Percentiles rank a stretch among this genome's conserved stretches.
Conservation (phyloP, 1,139 yeast species). For the Saccharomycopsis crataegensis region DNA sequence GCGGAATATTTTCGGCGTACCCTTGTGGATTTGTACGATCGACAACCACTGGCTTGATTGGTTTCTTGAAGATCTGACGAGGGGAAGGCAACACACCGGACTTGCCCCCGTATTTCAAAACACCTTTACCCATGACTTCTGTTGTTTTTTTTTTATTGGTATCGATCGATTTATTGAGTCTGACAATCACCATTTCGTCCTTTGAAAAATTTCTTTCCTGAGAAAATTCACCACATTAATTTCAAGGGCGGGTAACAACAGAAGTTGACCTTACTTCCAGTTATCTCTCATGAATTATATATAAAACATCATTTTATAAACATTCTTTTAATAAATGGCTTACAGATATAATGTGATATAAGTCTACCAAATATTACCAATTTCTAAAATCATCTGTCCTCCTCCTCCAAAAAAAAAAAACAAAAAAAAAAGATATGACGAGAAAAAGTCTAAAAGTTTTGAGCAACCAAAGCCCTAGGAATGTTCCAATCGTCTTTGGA, state of each 20-base stretch:
- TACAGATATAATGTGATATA: too few relatives aligned
- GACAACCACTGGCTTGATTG: slow-evolving; percentile 45
- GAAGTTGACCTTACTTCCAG: neutral
- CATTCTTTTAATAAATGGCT: too few relatives aligned
- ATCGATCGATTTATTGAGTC: neutral
- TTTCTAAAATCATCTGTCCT: too few relatives aligned
- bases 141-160: too few relatives aligned
- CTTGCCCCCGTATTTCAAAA: slow-evolving; percentile 43
- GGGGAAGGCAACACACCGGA: slow-evolving; percentile 79
- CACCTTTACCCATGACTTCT: slow-evolving; percentile 36
- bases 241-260: too few relatives aligned
- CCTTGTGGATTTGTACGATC: slow-evolving; percentile 51
- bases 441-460: slow-evolving; percentile 38
- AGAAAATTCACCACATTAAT: too few relatives aligned
- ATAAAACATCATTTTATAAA: too few relatives aligned
- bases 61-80: slow-evolving; percentile 65
- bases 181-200: neutral
- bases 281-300: too few relatives aligned
- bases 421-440: too few relatives aligned
- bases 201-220: neutral
- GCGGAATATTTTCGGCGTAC: slow-evolving; percentile 66
- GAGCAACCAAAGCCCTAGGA: slow-evolving; percentile 44
- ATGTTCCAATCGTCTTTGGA: slow-evolving; percentile 58
- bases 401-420: too few relatives aligned
- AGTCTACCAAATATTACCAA: too few relatives aligned